Conservation (phyloP, 352 stramenopile genomes). For the Pythium rhizo-oryzae region DNA sequence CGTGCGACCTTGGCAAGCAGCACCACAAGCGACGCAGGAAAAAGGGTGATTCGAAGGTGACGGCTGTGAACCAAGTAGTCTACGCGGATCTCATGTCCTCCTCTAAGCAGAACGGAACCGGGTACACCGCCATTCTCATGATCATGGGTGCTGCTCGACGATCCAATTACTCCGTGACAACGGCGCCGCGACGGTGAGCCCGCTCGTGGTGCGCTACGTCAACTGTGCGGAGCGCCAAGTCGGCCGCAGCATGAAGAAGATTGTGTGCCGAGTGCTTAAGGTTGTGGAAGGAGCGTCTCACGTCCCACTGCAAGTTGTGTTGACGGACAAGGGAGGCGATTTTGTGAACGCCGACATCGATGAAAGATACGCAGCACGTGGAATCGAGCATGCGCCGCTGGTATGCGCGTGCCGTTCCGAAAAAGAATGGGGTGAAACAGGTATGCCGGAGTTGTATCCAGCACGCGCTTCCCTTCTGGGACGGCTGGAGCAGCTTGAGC, state of each 20-base stretch:
- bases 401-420: too few species aligned
- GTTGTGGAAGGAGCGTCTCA: not conserved
- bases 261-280: not conserved
- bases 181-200: not conserved
- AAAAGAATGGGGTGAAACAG: too few species aligned
- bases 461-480: too few species aligned
- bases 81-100: conserved; percentile 15
- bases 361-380: too few species aligned
- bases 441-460: too few species aligned
- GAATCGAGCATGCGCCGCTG: too few species aligned
- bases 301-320: not conserved
- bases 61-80: conserved; percentile 6
- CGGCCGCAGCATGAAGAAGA: conserved; percentile 1
- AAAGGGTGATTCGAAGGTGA: conserved; percentile 3
- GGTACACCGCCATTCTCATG: not conserved
- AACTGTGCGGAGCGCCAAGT: conserved; percentile 1
- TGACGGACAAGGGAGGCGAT: conserved; percentile 18
- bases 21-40: not conserved
- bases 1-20: conserved; percentile 11
- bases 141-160: conserved; percentile 12
- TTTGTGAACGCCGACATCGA: conserved; percentile 15
- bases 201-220: not conserved
- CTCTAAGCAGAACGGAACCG: not conserved
- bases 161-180: not conserved
- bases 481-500: too few species aligned